Percentiles rank a stretch among this genome's conserved stretches.
phyloP scores from a whole-genome alignment of 257 asterid species.

The Henckelia pumila region DNA sequence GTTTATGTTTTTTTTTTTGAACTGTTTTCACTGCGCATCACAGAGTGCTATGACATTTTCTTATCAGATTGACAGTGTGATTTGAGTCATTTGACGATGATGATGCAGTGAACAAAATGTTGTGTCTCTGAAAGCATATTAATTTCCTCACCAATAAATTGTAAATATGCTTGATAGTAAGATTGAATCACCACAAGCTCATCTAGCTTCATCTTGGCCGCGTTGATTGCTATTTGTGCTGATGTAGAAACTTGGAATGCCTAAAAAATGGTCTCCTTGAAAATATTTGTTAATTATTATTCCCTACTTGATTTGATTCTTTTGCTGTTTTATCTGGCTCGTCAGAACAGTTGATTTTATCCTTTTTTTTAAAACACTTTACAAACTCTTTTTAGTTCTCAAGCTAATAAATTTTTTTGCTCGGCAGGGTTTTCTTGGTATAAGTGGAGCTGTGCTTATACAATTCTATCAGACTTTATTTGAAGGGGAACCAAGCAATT shows the following conservation, averaged over 20 bases:
- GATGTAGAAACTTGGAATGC: neutral
- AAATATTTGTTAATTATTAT: neutral
- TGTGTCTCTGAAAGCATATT: neutral
- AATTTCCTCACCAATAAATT: neutral
- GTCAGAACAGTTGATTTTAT: no score
- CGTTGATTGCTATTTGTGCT: neutral
- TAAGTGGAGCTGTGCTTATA: conserved; percentile 87
- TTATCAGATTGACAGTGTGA: neutral
- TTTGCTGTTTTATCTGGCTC: no score
- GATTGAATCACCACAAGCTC: neutral
- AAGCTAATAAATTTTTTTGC: neutral
- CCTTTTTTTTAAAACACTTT: neutral
- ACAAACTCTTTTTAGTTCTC: neutral
- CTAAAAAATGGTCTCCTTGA: neutral
- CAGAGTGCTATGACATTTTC: neutral
- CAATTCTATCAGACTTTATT: conserved; percentile 73
- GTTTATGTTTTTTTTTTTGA: no score
- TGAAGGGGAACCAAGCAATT: conserved; percentile 61
- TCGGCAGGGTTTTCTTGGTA: conserved; percentile 86
- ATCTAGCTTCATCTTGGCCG: neutral
- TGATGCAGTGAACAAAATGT: neutral
- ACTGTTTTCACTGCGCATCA: neutral
- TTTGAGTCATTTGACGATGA: no score
- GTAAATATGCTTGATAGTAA: neutral
- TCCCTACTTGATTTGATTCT: neutral